phyloP scores from a whole-genome alignment of 177 flowering plant genomes.

The Vitis hybrid region DNA sequence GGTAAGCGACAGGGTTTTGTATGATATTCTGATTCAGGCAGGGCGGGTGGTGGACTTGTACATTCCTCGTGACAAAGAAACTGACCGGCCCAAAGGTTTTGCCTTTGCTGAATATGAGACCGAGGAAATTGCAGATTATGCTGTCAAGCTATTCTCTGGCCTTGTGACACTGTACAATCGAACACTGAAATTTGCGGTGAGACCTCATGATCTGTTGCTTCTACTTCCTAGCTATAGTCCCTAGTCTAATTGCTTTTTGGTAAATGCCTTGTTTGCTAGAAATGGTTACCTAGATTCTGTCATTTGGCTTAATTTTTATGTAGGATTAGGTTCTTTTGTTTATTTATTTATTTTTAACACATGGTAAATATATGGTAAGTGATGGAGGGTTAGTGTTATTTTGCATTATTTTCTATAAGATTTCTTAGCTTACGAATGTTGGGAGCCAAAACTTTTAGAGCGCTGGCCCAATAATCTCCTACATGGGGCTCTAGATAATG shows the following conservation, averaged over 20 bases:
- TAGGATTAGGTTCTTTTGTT: neutral
- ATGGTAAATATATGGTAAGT: too few relatives aligned
- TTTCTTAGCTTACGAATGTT: too few relatives aligned
- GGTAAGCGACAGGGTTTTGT: conserved; percentile 76
- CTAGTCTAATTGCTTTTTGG: neutral
- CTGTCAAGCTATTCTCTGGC: conserved; percentile 85
- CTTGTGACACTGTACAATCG: conserved; percentile 72
- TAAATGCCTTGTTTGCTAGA: neutral
- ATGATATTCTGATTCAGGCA: conserved; percentile 88
- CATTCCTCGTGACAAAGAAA: conserved; percentile 81
- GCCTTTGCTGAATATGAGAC: conserved; percentile 93
- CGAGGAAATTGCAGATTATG: conserved; percentile 82
- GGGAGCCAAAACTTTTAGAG: neutral
- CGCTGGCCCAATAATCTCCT: neutral
- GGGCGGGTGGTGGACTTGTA: conserved; percentile 74
- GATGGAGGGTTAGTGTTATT: too few relatives aligned
- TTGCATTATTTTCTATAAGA: too few relatives aligned
- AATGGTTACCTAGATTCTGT: neutral
- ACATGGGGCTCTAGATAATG: neutral
- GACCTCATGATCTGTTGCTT: conserved; percentile 19
- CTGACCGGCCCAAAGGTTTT: conserved; percentile 69
- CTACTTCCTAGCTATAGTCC: neutral
- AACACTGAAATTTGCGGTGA: conserved; percentile 76
- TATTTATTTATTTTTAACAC: neutral
- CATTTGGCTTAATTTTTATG: neutral